These are phyloP conservation scores for Santalum album DNA, from an alignment of 164 flowering plant species.

Conservation along the genomic window DNA sequence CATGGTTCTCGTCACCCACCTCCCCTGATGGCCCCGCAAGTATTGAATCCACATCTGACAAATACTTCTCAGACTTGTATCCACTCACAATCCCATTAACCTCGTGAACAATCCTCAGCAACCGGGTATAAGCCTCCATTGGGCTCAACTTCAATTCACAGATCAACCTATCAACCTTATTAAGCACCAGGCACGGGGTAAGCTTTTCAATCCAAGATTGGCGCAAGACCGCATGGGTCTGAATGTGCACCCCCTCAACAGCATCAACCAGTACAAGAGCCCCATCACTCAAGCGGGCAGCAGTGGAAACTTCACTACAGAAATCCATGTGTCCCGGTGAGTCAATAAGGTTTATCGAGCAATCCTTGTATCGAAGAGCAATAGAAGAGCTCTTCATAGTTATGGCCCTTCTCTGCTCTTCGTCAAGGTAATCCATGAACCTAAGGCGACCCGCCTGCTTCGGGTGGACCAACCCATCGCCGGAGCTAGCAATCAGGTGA, in stretches of 20 bases:
- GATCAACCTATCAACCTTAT: constrained; percentile 83
- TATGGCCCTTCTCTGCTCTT: constrained; percentile 91
- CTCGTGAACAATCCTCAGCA: constrained; percentile 72
- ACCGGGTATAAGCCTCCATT: constrained; percentile 55
- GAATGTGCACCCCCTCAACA: constrained; percentile 91
- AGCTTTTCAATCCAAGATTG: constrained; percentile 87
- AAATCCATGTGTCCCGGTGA: constrained; percentile 97
- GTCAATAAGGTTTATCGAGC: constrained; percentile 68
- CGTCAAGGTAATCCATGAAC: constrained; percentile 82
- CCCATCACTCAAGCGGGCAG: constrained; percentile 85
- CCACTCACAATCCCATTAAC: constrained; percentile 79
- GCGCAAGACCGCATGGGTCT: constrained; percentile 85
- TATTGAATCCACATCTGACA: constrained; percentile 79
- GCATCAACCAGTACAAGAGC: constrained; percentile 76
- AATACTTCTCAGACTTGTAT: constrained; percentile 77
- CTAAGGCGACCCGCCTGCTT: constrained; percentile 76
- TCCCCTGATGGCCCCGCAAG: constrained; percentile 42
- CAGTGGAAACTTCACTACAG: constrained; percentile 89
- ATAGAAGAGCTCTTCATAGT: constrained; percentile 95
- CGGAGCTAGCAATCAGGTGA: constrained; percentile 62
- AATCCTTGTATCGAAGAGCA: constrained; percentile 34
- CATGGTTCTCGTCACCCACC: constrained; percentile 33
- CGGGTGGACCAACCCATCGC: constrained; percentile 66
- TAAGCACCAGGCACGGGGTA: constrained; percentile 73
- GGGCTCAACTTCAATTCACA: constrained; percentile 67